Conservation (phyloP, 2,329 filamentous ascomycete species). For the Arthrobotrys megalospora region DNA sequence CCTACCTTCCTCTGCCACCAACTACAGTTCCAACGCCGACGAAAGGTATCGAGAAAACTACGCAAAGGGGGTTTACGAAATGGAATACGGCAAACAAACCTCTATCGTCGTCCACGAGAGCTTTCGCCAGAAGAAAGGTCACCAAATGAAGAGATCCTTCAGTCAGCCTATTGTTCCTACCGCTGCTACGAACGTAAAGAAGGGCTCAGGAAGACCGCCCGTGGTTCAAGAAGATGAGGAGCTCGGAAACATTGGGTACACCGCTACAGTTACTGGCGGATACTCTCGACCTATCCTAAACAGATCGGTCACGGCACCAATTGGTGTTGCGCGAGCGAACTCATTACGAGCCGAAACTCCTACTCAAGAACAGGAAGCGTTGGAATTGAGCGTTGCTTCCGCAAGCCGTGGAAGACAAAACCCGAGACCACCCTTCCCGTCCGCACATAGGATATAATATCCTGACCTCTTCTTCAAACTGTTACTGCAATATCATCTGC, state of each 20-base stretch:
- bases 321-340: slow-evolving; percentile 29
- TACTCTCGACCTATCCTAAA: slow-evolving; percentile 31
- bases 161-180: slow-evolving; percentile 25
- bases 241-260: slow-evolving; percentile 44
- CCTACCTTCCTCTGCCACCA: slow-evolving; percentile 55
- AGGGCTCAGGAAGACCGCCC: slow-evolving; percentile 27
- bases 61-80: slow-evolving; percentile 52
- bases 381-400: slow-evolving; percentile 53
- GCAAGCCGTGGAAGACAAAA: slow-evolving; percentile 47
- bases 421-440: slow-evolving; percentile 47
- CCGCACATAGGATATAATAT: slow-evolving; percentile 45
- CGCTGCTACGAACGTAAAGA: slow-evolving; percentile 2
- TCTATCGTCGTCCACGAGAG: slow-evolving; percentile 58
- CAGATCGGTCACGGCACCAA: slow-evolving; percentile 48
- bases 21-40: slow-evolving; percentile 42
- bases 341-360: slow-evolving; percentile 25
- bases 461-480: neutral
- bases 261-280: slow-evolving; percentile 39
- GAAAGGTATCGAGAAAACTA: slow-evolving; percentile 41
- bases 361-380: slow-evolving; percentile 49
- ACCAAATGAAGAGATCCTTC: slow-evolving; percentile 27
- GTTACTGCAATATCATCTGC: slow-evolving; percentile 5
- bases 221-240: slow-evolving; percentile 46
- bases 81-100: slow-evolving; percentile 50
- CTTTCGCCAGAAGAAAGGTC: slow-evolving; percentile 42